Conservation (phyloP, 768 basidiomycete species). For the Kwoniella sp. region DNA sequence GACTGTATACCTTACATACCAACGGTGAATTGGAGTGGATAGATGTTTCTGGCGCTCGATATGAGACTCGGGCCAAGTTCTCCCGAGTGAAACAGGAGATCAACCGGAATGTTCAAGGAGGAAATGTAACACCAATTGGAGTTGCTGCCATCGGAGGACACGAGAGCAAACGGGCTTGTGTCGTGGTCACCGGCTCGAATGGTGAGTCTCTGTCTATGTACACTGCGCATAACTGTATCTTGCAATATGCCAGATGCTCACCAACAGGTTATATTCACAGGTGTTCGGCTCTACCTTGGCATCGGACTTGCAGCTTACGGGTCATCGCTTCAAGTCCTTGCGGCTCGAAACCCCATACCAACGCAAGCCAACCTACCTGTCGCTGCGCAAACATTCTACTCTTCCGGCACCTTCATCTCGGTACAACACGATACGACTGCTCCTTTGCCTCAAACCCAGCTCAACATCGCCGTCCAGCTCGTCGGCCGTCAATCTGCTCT, state of each 20-base stretch:
- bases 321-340: conserved; percentile 70
- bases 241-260: background rate
- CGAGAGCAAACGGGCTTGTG: conserved; percentile 68
- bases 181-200: conserved; percentile 78
- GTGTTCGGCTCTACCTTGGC: conserved; percentile 1
- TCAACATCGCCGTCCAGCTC: conserved; percentile 35
- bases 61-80: conserved; percentile 30
- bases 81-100: conserved; percentile 11
- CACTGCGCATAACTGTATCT: background rate
- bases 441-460: conserved; percentile 27
- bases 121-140: conserved; percentile 61
- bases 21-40: conserved; percentile 48
- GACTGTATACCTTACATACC: conserved; percentile 52
- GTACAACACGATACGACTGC: conserved; percentile 35
- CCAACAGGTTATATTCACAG: background rate
- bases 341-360: conserved; percentile 50
- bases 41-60: conserved; percentile 38
- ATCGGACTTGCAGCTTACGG: conserved; percentile 26
- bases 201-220: conserved; percentile 36
- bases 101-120: conserved; percentile 12
- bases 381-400: conserved; percentile 63
- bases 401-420: conserved; percentile 41
- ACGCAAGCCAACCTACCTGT: conserved; percentile 63
- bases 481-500: conserved; percentile 36
- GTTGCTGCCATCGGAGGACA: conserved; percentile 70